A percentile compares a stretch with the other conserved stretches of the same genome.
phyloP scores from a whole-genome alignment of 768 basidiomycete genomes.

The Mycena belliarum region DNA sequence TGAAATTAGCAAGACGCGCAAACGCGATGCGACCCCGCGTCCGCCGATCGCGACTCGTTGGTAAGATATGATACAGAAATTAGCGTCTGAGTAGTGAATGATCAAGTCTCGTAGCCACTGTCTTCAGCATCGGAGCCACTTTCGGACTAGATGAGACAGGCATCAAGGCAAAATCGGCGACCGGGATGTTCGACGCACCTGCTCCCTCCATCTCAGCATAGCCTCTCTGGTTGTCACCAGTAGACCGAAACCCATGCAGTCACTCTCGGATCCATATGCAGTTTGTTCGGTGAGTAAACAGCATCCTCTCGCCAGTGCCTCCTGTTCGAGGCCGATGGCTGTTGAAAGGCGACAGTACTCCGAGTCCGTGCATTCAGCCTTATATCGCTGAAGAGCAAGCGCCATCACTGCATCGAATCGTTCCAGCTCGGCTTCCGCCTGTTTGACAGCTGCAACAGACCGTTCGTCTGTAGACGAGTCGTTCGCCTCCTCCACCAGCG shows the following conservation, averaged over 20 bases:
- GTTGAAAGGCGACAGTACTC: slow-evolving; percentile 35
- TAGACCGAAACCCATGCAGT: slow-evolving; percentile 42
- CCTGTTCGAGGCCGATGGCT: slow-evolving; percentile 39
- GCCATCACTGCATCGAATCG: slow-evolving; percentile 40
- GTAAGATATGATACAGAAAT: neutral
- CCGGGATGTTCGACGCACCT: slow-evolving; percentile 27
- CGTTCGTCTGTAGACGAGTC: slow-evolving; percentile 42
- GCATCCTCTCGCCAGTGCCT: slow-evolving; percentile 39
- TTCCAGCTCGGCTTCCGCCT: slow-evolving; percentile 36
- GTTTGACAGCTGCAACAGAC: slow-evolving; percentile 36
- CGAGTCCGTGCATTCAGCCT: slow-evolving; percentile 35
- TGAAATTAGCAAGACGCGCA: slow-evolving; percentile 16
- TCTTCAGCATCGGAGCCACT: neutral
- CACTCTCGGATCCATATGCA: slow-evolving; percentile 39
- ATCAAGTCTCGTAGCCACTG: slow-evolving; percentile 6
- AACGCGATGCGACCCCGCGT: neutral
- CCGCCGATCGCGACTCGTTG: neutral
- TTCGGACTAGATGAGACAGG: neutral
- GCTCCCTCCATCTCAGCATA: slow-evolving; percentile 43
- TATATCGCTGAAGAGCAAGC: slow-evolving; percentile 38
- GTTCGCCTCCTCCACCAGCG: slow-evolving; percentile 46
- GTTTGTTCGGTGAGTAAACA: slow-evolving; percentile 50
- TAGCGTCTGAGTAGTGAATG: neutral
- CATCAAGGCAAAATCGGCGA: neutral
- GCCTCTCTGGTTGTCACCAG: slow-evolving; percentile 37